Percentiles rank a stretch among this genome's conserved stretches.
phyloP scores from a whole-genome alignment of 2,329 filamentous ascomycete species.

The Aspergillus sojae region DNA sequence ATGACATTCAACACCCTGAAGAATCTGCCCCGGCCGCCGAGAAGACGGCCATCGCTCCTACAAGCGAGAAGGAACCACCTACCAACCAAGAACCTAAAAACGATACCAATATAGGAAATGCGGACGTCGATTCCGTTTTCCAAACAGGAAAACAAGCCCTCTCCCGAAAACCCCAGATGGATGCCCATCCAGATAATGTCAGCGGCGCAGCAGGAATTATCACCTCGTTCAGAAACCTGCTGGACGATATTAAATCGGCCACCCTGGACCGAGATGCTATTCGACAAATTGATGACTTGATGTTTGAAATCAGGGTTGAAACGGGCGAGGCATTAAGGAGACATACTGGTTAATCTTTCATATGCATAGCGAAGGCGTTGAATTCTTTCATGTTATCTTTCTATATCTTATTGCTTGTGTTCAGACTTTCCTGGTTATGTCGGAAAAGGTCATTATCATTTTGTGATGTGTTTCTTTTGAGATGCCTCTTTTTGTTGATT shows the following conservation, averaged over 20 bases:
- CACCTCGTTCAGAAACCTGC: slow-evolving; percentile 55
- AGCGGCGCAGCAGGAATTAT: slow-evolving; percentile 47
- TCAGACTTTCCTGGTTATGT: background rate
- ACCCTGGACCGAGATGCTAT: slow-evolving; percentile 67
- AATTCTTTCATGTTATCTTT: slow-evolving; percentile 8
- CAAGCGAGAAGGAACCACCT: background rate
- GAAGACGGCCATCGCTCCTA: background rate
- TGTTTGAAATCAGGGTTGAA: slow-evolving; percentile 77
- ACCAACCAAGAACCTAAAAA: background rate
- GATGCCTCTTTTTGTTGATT: background rate
- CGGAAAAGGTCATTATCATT: background rate
- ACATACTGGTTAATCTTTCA: slow-evolving; percentile 22
- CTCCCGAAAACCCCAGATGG: slow-evolving; percentile 2
- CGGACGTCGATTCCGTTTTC: slow-evolving; percentile 1
- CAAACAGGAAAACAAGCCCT: slow-evolving; percentile 2
- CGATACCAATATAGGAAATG: slow-evolving; percentile 23
- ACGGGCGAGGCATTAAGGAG: slow-evolving; percentile 71
- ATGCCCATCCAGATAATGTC: slow-evolving; percentile 14
- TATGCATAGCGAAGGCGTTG: slow-evolving; percentile 43
- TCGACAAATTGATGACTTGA: slow-evolving; percentile 72
- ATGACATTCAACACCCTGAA: background rate
- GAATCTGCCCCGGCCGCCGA: background rate
- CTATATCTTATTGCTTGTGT: slow-evolving; percentile 3
- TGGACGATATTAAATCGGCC: slow-evolving; percentile 62
- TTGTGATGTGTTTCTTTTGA: background rate